A percentile compares a stretch with the other conserved stretches of the same genome.
Evolutionary conservation across 2,329 filamentous ascomycete genomes (phyloP).

Genomic region (Nothophoma quercina): DNA sequence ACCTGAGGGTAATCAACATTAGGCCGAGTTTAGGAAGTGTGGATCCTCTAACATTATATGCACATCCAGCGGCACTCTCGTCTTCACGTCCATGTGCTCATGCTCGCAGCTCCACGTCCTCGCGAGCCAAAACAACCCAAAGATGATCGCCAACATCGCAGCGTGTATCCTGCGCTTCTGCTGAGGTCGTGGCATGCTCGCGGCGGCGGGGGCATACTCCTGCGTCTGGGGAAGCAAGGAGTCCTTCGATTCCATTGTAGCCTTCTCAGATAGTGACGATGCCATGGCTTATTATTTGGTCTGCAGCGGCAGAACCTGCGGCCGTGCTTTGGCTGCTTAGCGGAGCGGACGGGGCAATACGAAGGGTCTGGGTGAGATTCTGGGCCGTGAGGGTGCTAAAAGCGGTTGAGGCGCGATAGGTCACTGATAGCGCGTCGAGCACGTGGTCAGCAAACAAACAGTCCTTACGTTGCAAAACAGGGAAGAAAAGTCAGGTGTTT

Average conservation of each 20-base stretch:
- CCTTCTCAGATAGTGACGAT: slow-evolving; percentile 8
- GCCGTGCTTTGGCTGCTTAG: slow-evolving; percentile 9
- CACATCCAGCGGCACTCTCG: slow-evolving; percentile 79
- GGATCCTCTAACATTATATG: slow-evolving; percentile 76
- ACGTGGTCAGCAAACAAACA: slow-evolving; percentile 9
- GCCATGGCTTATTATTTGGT: slow-evolving; percentile 10
- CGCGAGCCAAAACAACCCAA: slow-evolving; percentile 45
- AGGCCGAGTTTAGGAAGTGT: background rate
- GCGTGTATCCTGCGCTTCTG: slow-evolving; percentile 37
- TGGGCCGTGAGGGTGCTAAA: slow-evolving; percentile 7
- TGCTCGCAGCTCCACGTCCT: slow-evolving; percentile 37
- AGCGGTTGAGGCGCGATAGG: slow-evolving; percentile 14
- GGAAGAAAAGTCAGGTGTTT: no score
- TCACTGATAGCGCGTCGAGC: slow-evolving; percentile 12
- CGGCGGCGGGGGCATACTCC: slow-evolving; percentile 14
- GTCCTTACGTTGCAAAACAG: no score
- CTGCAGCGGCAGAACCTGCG: slow-evolving; percentile 7
- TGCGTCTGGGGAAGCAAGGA: slow-evolving; percentile 37
- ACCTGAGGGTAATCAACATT: slow-evolving; percentile 29
- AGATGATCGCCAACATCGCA: slow-evolving; percentile 33
- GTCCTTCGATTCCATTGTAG: slow-evolving; percentile 39
- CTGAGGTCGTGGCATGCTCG: slow-evolving; percentile 27
- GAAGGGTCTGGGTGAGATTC: slow-evolving; percentile 11
- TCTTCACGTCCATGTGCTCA: slow-evolving; percentile 30
- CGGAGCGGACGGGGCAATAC: slow-evolving; percentile 4